Base-by-base conservation (phyloP, 805 yeast species). In the Metschnikowia amazonensis region DNA sequence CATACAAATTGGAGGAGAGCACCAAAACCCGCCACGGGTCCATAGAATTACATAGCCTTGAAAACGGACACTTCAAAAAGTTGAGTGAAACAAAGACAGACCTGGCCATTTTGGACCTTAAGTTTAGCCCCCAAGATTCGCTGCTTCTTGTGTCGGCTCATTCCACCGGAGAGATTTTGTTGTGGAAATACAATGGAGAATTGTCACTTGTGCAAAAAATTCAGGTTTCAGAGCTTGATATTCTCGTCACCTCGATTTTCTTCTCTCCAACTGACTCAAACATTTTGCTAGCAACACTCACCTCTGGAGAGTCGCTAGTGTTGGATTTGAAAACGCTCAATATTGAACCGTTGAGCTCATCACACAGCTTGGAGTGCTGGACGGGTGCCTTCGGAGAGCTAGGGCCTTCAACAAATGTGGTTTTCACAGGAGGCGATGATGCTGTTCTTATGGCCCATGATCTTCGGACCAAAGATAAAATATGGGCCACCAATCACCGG, bases 381-480 rank as follows among this genome's bases (percentile, higher is more conserved):
- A 86, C 86, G 4, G 86, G 88, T 5, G 79, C 79, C 2, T 86
- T 82, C 66, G 89, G 87, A 7, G 74, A 73, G 36, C 52, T 68
- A 20, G 77, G 78, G 6, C 77, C 76, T 3, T 60, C 84, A 34
- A 60, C 69, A 13, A 66, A 80, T 46, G 80, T 87, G 0, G 70
- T 89, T 0, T 85, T 83, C 54, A 80, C 89, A 3, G 99, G 98
- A 4, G 98, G 98, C 13, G 99, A 92, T 60, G 98, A 94, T 65
- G 76, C 85, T 5, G 66, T 72, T 13, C 66, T 92, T 11, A 79
- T 82, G 25, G 90, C 90, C 1, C 89, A 84, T 59, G 97, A 90
- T 62, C 43, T 75, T 8, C 53, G 76, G 24, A 58, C 69, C 1
- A 67, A 84, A 8, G 57, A 49, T 49, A 44, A 47, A 18, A 57